These are phyloP conservation scores for Cladosporium austrohemisphaericum DNA, from an alignment of 2,329 filamentous ascomycete species.

Conservation along the genomic window DNA sequence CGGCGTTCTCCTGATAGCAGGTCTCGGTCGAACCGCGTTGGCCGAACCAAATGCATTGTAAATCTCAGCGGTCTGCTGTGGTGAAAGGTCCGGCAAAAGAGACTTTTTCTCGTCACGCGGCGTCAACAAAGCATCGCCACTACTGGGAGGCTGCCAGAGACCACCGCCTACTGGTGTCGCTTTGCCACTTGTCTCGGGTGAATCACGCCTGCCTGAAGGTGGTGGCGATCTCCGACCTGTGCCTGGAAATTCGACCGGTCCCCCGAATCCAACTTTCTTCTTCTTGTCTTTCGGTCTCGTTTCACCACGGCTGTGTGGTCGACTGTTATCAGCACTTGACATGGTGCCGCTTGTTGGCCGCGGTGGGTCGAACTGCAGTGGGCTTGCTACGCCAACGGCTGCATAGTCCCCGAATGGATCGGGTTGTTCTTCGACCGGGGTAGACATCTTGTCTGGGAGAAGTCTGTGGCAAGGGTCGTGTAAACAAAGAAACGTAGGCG, in stretches of 20 bases:
- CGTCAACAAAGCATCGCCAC: slow-evolving; percentile 20
- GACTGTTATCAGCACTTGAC: slow-evolving; percentile 18
- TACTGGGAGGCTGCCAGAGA: slow-evolving; percentile 12
- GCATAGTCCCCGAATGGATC: slow-evolving; percentile 23
- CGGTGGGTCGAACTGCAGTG: slow-evolving; percentile 14
- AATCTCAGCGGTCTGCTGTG: slow-evolving; percentile 30
- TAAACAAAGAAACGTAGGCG: neutral
- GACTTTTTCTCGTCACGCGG: slow-evolving; percentile 22
- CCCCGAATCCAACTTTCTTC: slow-evolving; percentile 26
- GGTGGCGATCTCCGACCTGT: slow-evolving; percentile 18
- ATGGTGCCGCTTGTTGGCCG: slow-evolving; percentile 1
- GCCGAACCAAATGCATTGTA: slow-evolving; percentile 24
- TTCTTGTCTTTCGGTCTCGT: slow-evolving; percentile 18
- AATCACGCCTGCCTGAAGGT: slow-evolving; percentile 17
- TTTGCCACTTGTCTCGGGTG: slow-evolving; percentile 20
- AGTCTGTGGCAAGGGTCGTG: neutral
- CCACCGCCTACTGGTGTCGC: slow-evolving; percentile 19
- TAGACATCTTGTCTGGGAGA: slow-evolving; percentile 17
- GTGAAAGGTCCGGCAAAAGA: slow-evolving; percentile 30
- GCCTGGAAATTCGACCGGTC: slow-evolving; percentile 18
- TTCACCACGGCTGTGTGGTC: slow-evolving; percentile 17
- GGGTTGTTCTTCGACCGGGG: slow-evolving; percentile 22
- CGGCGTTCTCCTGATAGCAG: slow-evolving; percentile 27
- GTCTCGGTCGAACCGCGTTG: slow-evolving; percentile 23
- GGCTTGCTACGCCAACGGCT: slow-evolving; percentile 11